Conservation (phyloP, 129 eudicot species). For the Glebionis coronaria region DNA sequence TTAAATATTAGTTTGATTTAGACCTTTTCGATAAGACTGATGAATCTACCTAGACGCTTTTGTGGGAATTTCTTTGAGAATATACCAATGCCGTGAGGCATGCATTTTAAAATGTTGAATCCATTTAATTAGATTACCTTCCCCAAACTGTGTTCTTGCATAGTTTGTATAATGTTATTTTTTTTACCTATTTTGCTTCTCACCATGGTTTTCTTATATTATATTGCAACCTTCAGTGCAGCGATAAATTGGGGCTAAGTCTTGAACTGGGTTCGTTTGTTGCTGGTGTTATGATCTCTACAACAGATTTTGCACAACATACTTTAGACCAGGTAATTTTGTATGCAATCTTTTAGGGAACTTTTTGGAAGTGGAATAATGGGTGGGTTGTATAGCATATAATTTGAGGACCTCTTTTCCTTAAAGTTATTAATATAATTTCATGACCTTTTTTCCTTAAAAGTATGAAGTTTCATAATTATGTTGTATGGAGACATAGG, state of each 20-base stretch:
- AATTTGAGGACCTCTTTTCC: conserved; percentile 4
- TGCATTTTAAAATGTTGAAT: too few species aligned
- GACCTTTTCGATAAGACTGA: neutral
- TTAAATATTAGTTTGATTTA: neutral
- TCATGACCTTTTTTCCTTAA: neutral
- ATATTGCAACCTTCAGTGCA: conserved; percentile 61
- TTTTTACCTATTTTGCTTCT: neutral
- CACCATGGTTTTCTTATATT: neutral
- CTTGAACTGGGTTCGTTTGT: conserved; percentile 98
- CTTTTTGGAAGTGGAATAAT: neutral
- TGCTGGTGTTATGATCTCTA: conserved; percentile 99
- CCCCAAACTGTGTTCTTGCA: neutral
- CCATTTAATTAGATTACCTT: too few species aligned
- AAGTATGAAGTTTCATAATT: neutral
- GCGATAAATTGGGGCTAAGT: conserved; percentile 97
- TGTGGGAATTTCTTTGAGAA: neutral
- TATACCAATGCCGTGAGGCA: neutral
- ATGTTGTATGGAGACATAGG: neutral
- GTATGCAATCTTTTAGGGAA: neutral
- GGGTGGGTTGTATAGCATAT: too few species aligned
- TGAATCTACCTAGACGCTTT: neutral
- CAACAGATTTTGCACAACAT: conserved; percentile 89
- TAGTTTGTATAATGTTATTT: neutral
- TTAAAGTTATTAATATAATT: too few species aligned
- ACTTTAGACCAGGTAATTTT: conserved; percentile 84